Percentiles rank a stretch among this genome's conserved stretches.
phyloP scores from a whole-genome alignment of 1,284 basidiomycete genomes.

The Leccinum solheimii region DNA sequence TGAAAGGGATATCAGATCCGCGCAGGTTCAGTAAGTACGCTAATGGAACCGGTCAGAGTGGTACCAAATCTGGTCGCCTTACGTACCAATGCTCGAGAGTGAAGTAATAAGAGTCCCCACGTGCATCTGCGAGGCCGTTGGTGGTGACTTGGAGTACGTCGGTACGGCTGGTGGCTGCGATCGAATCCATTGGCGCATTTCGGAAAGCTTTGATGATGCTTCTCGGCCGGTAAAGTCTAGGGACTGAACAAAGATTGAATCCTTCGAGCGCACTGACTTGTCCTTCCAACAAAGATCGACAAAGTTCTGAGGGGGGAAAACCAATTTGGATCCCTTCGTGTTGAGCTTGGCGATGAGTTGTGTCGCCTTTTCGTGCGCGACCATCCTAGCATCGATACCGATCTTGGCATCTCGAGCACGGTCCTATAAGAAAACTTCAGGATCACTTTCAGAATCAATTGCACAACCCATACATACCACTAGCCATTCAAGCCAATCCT shows the following conservation, averaged over 20 bases:
- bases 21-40: slow-evolving; percentile 47
- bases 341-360: slow-evolving; percentile 58
- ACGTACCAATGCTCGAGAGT: slow-evolving; percentile 62
- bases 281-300: slow-evolving; percentile 84
- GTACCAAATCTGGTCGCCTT: background rate
- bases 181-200: slow-evolving; percentile 63
- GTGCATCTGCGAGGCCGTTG: slow-evolving; percentile 63
- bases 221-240: slow-evolving; percentile 73
- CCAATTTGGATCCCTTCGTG: slow-evolving; percentile 56
- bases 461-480: slow-evolving; percentile 47
- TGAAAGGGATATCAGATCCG: slow-evolving; percentile 84
- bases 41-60: slow-evolving; percentile 17
- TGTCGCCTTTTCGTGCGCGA: slow-evolving; percentile 73
- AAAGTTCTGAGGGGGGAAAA: slow-evolving; percentile 78
- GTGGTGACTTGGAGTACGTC: slow-evolving; percentile 57
- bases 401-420: slow-evolving; percentile 60
- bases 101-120: slow-evolving; percentile 65
- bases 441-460: background rate
- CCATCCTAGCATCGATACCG: slow-evolving; percentile 88
- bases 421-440: slow-evolving; percentile 37
- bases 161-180: slow-evolving; percentile 59
- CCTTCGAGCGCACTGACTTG: slow-evolving; percentile 66
- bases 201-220: slow-evolving; percentile 56
- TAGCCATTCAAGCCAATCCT: slow-evolving; percentile 81
- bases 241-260: slow-evolving; percentile 74